These are phyloP conservation scores for Pleomassaria siparia DNA, from an alignment of 2,329 filamentous ascomycete species.

Conservation along the genomic window DNA sequence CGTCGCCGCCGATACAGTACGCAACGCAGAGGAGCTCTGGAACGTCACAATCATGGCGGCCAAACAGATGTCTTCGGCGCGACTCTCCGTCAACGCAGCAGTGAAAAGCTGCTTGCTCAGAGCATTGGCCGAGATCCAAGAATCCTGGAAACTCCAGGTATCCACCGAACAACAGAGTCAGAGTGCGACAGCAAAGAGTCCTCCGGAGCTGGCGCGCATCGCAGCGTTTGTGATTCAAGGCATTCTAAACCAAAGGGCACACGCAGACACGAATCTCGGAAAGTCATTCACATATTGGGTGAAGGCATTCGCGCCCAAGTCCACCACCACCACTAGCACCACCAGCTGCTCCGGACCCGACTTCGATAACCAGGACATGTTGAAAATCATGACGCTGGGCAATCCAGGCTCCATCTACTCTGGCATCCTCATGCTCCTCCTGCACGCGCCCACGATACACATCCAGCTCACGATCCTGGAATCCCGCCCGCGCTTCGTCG, in stretches of 20 bases:
- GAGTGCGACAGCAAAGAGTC: background rate
- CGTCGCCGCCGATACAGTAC: slow-evolving; percentile 15
- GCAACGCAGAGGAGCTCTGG: slow-evolving; percentile 53
- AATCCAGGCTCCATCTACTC: slow-evolving; percentile 62
- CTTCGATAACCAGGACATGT: too few relatives aligned
- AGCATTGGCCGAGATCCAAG: background rate
- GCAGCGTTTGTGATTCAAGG: slow-evolving; percentile 10
- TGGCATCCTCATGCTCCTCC: slow-evolving; percentile 50
- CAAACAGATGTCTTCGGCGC: slow-evolving; percentile 55
- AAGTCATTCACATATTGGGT: slow-evolving; percentile 7
- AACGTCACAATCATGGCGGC: slow-evolving; percentile 62
- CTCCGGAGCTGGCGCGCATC: slow-evolving; percentile 5
- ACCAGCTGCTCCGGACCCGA: too few relatives aligned
- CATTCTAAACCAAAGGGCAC: slow-evolving; percentile 10
- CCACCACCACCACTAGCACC: too few relatives aligned
- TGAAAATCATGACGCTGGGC: slow-evolving; percentile 25
- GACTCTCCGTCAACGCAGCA: slow-evolving; percentile 59
- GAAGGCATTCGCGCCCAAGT: background rate
- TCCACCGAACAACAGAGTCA: background rate
- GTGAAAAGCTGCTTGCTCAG: slow-evolving; percentile 5
- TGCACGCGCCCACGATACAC: slow-evolving; percentile 28
- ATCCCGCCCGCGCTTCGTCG: slow-evolving; percentile 68
- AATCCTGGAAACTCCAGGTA: too few relatives aligned
- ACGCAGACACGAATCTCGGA: slow-evolving; percentile 1
- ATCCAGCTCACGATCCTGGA: slow-evolving; percentile 66